These are phyloP conservation scores for Erigeron canadensis DNA, from an alignment of 129 eudicot species.

Conservation along the genomic window DNA sequence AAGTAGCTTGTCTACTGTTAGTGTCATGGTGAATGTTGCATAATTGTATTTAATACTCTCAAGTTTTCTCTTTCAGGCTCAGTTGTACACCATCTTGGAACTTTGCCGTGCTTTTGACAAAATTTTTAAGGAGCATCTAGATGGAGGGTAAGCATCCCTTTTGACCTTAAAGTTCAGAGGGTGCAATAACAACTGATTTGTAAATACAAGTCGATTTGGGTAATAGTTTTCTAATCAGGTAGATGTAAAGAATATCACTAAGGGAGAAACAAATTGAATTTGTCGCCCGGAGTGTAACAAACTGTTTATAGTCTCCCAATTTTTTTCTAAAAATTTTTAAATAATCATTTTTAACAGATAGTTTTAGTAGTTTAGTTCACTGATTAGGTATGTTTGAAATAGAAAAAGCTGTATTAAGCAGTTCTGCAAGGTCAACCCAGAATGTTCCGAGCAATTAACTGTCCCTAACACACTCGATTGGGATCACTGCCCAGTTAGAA, in stretches of 20 bases:
- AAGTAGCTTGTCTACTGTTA: slow-evolving; percentile 11
- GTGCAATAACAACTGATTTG: neutral
- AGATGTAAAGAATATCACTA: neutral
- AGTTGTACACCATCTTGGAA: slow-evolving; percentile 61
- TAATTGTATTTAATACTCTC: neutral
- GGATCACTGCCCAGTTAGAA: neutral
- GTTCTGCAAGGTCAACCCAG: neutral
- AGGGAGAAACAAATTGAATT: neutral
- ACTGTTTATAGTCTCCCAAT: neutral
- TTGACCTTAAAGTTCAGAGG: neutral
- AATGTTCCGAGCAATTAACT: neutral
- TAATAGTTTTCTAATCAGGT: neutral
- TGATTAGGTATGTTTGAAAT: neutral
- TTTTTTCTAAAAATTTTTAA: neutral
- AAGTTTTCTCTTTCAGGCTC: slow-evolving; percentile 48
- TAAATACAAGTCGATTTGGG: neutral
- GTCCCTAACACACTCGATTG: neutral
- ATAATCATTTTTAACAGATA: neutral
- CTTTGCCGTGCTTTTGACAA: slow-evolving; percentile 75
- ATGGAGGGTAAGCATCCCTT: slow-evolving; percentile 58
- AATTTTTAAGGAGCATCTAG: slow-evolving; percentile 60
- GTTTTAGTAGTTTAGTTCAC: neutral
- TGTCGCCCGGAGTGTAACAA: neutral
- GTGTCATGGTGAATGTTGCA: neutral
- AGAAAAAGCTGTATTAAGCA: neutral